A percentile compares a stretch with the other conserved stretches of the same genome.
Conservation (phyloP, 345 rosid species). For the Arabidopsis arenosa region DNA sequence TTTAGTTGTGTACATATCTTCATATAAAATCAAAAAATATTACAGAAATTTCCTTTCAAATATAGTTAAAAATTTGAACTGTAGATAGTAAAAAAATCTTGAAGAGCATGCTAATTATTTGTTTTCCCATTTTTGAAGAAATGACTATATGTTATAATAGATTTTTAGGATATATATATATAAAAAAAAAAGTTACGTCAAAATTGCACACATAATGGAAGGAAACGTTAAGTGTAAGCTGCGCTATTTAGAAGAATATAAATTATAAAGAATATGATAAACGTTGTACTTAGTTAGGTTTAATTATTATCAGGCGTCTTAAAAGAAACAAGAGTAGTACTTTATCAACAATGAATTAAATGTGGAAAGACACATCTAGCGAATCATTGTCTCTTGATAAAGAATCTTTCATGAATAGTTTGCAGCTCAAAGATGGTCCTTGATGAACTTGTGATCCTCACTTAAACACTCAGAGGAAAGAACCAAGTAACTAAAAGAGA, state of each 20-base stretch:
- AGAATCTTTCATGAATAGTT: slow-evolving; percentile 48
- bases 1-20: slow-evolving; percentile 9
- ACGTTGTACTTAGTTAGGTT: slow-evolving; percentile 10
- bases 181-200: not conserved
- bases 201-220: not conserved
- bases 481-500: slow-evolving; percentile 47
- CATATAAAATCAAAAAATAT: not conserved
- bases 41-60: not conserved
- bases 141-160: not conserved
- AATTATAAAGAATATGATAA: not conserved
- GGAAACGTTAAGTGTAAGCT: slow-evolving; percentile 4
- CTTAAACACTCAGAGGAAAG: slow-evolving; percentile 48
- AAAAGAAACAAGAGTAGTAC: slow-evolving; percentile 40
- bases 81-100: not conserved
- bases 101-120: not conserved
- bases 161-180: not conserved
- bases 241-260: not conserved
- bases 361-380: slow-evolving; percentile 49
- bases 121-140: not conserved
- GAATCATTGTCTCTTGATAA: slow-evolving; percentile 49
- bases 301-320: not conserved
- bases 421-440: slow-evolving; percentile 46
- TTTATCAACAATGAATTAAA: slow-evolving; percentile 36
- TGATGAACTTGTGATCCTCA: slow-evolving; percentile 46
- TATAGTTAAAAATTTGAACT: not conserved